Conservation (phyloP, 371 early-diverging fungal species). For the Lichtheimia corymbifera region DNA sequence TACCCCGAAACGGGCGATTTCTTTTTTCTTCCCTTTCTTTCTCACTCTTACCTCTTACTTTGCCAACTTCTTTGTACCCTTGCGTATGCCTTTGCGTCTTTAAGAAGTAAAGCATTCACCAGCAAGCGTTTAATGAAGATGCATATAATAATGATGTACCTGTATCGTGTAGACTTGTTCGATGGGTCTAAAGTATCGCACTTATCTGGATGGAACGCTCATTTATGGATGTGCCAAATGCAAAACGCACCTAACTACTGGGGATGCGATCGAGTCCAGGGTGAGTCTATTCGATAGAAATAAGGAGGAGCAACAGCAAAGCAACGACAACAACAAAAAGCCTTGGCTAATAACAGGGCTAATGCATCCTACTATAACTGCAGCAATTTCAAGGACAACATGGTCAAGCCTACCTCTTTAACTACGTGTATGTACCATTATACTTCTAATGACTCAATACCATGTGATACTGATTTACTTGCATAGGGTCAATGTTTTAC, state of each 20-base stretch:
- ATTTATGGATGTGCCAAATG: slow-evolving; percentile 71
- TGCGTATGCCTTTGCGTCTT: slow-evolving; percentile 7
- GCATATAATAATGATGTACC: neutral
- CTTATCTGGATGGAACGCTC: slow-evolving; percentile 52
- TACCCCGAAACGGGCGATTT: neutral
- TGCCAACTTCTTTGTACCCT: neutral
- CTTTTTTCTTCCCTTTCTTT: neutral
- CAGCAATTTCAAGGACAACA: slow-evolving; percentile 69
- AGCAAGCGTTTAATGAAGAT: no score
- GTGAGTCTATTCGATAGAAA: slow-evolving; percentile 26
- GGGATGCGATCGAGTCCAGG: slow-evolving; percentile 68
- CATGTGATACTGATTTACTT: neutral
- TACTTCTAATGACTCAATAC: neutral
- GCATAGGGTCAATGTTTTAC: slow-evolving; percentile 61
- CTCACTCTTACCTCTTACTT: slow-evolving; percentile 3
- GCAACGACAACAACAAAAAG: neutral
- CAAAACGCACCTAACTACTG: slow-evolving; percentile 73
- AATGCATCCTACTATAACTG: slow-evolving; percentile 1
- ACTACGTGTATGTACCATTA: slow-evolving; percentile 50
- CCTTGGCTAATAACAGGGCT: neutral
- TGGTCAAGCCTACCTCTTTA: slow-evolving; percentile 70
- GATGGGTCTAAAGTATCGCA: slow-evolving; percentile 65
- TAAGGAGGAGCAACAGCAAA: neutral
- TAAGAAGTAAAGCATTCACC: neutral
- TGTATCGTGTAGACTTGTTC: neutral